Evolutionary conservation across 2,329 filamentous ascomycete genomes (phyloP), one percentile per base, ranked within the genome.

Genomic region (Plenodomus biglobosus): DNA sequence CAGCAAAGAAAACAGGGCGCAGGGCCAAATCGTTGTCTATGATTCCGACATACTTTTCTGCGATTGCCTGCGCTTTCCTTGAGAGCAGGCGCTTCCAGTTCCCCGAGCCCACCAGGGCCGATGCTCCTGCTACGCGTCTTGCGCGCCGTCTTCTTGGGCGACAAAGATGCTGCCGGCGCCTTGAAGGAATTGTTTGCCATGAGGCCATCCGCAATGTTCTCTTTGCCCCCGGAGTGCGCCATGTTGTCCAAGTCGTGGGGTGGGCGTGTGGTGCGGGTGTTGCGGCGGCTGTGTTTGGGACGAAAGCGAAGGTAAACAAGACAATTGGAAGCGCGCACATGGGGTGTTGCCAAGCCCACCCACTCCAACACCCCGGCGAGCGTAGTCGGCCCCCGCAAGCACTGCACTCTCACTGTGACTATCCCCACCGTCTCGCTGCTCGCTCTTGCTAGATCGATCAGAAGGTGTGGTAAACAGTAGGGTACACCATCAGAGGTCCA

Each of bases 61-160:
- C 88, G 80, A 70, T 95, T 95, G 27, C 88, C 89, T 65, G 79
- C 83, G 38, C 81, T 82, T 65, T 86, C 81, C 70, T 87, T 91
- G 46, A 95, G 79, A 48, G 66, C 62, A 30, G 87, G 86, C 77
- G 95, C 91, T 38, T 95, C 91, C 38, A 96, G 75, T 76, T 95
- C 90, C 42, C 95, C 91, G 37, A 97, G 75, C 20, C 92, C 91
- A 42, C 92, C 94, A 15, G 94, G 92, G 2, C 94, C 94, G 59
- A 99, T 86, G 74, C 92, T 97, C 78, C 96, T 97, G 75, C 92
- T 96, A 58, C 94, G 85, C 49, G 87, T 66, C 55, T 71, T 70
- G 40, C 62, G 58, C 40, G 62, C 54, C 6, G 62, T 27, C 46
- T 72, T 73, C 32, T 46, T 53, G 10, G 50, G 50, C 19, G 50